Percentiles rank a stretch among this genome's conserved stretches.
These are phyloP conservation scores for Omphalea diandra DNA, from an alignment of 441 rosid genomes.

Conservation along the genomic window DNA sequence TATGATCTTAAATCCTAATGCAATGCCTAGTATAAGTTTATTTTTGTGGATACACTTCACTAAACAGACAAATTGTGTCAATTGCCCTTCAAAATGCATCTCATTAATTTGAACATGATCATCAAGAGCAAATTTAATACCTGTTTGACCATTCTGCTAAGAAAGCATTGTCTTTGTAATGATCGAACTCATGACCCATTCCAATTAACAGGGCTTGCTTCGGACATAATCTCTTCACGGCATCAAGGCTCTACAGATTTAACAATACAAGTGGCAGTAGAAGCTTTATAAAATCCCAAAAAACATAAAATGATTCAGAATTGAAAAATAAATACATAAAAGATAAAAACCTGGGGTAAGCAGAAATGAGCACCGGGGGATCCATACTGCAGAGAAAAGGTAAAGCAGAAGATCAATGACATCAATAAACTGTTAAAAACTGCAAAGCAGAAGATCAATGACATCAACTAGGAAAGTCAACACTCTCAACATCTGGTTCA, in stretches of 20 bases:
- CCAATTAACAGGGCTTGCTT: constrained; percentile 81
- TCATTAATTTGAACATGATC: not conserved
- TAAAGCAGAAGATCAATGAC: not conserved
- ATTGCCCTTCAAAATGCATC: not conserved
- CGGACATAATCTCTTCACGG: constrained; percentile 76
- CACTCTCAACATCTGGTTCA: no score
- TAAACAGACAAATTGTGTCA: not conserved
- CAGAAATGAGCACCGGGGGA: constrained; percentile 74
- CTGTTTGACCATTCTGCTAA: constrained; percentile 82
- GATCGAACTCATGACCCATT: constrained; percentile 92
- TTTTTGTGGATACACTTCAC: not conserved
- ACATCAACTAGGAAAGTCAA: no score
- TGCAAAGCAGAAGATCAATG: not conserved
- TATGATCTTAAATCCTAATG: not conserved
- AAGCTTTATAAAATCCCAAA: constrained; percentile 9
- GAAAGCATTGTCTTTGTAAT: constrained; percentile 71
- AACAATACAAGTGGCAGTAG: constrained; percentile 6
- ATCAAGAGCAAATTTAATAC: constrained; percentile 30
- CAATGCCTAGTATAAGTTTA: not conserved
- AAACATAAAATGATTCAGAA: constrained; percentile 1
- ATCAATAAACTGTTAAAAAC: not conserved
- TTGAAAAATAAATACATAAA: not conserved
- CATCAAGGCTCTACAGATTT: constrained; percentile 64
- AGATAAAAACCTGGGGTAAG: constrained; percentile 76
- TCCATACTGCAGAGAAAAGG: constrained; percentile 48